Percentiles rank a stretch among this genome's conserved stretches.
Conservation (phyloP, 768 basidiomycete genomes). For the Lyophyllum atratum region DNA sequence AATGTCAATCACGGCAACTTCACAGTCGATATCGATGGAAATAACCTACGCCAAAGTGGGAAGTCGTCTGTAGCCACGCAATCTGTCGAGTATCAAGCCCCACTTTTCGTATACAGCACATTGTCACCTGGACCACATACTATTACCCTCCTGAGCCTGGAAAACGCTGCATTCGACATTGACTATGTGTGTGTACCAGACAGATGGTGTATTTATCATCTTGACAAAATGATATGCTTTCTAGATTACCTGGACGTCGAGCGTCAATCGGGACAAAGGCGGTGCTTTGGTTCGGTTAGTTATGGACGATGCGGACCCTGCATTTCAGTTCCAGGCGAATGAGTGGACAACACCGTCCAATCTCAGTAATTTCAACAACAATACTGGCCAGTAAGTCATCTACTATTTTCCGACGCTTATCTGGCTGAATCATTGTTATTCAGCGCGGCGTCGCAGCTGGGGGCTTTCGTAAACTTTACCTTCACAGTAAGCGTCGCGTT, state of each 20-base stretch:
- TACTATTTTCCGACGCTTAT: neutral
- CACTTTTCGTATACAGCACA: neutral
- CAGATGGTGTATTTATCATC: neutral
- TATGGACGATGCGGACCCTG: slow-evolving; percentile 7
- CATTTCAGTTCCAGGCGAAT: neutral
- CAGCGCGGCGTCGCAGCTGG: neutral
- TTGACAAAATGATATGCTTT: neutral
- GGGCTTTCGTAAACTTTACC: neutral
- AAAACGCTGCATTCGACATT: neutral
- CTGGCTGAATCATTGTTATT: neutral
- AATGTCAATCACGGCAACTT: slow-evolving; percentile 6
- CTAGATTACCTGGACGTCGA: slow-evolving; percentile 11
- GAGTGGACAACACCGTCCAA: neutral
- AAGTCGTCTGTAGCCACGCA: neutral
- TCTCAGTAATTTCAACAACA: neutral
- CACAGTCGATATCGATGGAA: slow-evolving; percentile 7
- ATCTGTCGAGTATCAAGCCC: neutral
- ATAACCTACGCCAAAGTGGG: neutral
- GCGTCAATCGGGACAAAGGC: neutral
- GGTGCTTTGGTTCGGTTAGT: neutral
- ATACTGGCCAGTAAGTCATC: slow-evolving; percentile 8
- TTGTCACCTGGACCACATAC: slow-evolving; percentile 3
- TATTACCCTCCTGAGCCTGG: neutral
- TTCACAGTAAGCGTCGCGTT: neutral
- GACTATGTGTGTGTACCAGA: neutral